Base-by-base conservation (phyloP, 2,329 filamentous ascomycete genomes). In the Sphaerulina musiva region DNA sequence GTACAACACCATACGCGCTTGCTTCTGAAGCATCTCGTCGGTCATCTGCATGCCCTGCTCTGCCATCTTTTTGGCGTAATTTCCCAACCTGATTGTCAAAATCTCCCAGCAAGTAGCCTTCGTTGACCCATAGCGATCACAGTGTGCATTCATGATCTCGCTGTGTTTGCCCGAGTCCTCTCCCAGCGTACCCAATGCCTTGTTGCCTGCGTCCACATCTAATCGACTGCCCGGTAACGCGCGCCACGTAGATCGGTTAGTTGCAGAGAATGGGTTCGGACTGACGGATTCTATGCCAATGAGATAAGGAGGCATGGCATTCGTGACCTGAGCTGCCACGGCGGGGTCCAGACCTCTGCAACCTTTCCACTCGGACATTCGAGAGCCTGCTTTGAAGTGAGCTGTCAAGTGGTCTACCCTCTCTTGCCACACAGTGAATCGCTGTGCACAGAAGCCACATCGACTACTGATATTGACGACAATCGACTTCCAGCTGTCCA, bases 401-500 rank as follows among this genome's bases (percentile, higher is more conserved):
- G 74, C 75, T 0, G 78, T 75, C 6, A 82, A 56, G 61, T 82
- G 79, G 53, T 80, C 77, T 5, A 72, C 67, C 2, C 79, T 72
- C 49, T 76, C 75, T 55, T 74, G 69, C 79, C 79, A 81, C 14
- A 71, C 74, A 3, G 69, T 67, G 58, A 81, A 76, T 2, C 66
- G 67, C 57, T 69, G 66, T 2, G 67, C 68, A 59, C 79, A 81
- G 64, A 81, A 81, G 1, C 78, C 79, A 61, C 79, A 81, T 7
- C 78, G 72, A 29, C 74, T 74, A 47, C 76, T 79, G 61, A 84
- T 76, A 48, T 77, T 75, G 12, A 74, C 74, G 3, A 76, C 77
- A 47, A 76, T 75, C 29, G 77, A 77, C 63, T 80, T 80, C 81
- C 81, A 84, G 38, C 80, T 81, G 78, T 90, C 60, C 84, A 82